Conservation (phyloP, 2,329 filamentous ascomycete genomes). For the Talaromyces sp. region DNA sequence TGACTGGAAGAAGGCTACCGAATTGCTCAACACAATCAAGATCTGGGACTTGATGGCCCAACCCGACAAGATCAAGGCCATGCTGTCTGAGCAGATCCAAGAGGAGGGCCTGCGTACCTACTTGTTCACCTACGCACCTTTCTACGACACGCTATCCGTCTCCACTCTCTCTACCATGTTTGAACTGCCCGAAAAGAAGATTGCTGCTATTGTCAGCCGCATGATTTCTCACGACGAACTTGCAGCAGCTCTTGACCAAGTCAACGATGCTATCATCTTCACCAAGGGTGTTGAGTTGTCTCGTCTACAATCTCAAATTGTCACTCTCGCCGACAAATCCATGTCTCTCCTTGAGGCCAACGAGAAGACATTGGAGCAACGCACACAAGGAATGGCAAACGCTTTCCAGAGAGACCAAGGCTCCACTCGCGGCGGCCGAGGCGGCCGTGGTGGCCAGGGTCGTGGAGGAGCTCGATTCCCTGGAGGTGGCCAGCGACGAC, state of each 20-base stretch:
- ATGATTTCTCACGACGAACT: conserved; percentile 99
- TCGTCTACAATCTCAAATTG: conserved; percentile 87
- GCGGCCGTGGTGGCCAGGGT: conserved; percentile 36
- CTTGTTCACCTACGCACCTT: conserved; percentile 98
- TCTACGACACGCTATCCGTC: conserved; percentile 94
- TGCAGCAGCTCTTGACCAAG: conserved; percentile 91
- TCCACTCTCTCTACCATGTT: conserved; percentile 89
- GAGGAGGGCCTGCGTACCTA: conserved; percentile 97
- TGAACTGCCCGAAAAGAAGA: conserved; percentile 85
- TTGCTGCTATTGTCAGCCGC: conserved; percentile 91
- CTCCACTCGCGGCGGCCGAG: conserved; percentile 61
- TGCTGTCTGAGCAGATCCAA: conserved; percentile 97
- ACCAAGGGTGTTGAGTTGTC: conserved; percentile 98
- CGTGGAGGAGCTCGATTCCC: conserved; percentile 35
- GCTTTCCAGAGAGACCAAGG: conserved; percentile 92
- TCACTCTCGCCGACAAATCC: conserved; percentile 93
- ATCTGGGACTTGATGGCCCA: conserved; percentile 98
- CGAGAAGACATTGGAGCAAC: conserved; percentile 93
- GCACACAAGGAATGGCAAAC: conserved; percentile 91
- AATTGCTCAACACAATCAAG: conserved; percentile 96
- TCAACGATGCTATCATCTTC: conserved; percentile 97
- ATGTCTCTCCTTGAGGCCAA: conserved; percentile 94
- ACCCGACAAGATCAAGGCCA: conserved; percentile 86
- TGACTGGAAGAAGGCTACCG: conserved; percentile 95
- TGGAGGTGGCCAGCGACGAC: conserved; percentile 39